Evolutionary conservation across 805 yeast genomes (phyloP).

Genomic region (Metschnikowia noctiluminum): DNA sequence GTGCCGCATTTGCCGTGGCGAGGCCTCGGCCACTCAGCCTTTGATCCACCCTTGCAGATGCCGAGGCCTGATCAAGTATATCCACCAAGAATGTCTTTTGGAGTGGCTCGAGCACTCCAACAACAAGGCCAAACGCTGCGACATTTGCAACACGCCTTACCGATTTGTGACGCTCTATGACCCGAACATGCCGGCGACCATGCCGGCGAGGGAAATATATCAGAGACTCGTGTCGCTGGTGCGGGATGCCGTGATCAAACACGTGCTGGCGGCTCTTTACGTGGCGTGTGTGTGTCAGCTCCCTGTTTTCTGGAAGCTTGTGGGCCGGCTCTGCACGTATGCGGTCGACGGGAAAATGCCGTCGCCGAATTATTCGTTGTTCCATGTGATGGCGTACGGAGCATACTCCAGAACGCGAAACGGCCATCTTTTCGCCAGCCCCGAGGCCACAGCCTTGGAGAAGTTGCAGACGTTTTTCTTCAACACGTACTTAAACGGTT

Average conservation of each 20-base stretch:
- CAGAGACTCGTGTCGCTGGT: constrained; percentile 29
- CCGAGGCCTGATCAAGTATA: constrained; percentile 86
- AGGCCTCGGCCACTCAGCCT: constrained; percentile 74
- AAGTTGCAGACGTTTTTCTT: constrained; percentile 24
- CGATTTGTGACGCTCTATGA: constrained; percentile 63
- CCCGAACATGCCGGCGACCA: constrained; percentile 57
- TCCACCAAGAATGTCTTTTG: constrained; percentile 86
- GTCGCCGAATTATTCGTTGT: constrained; percentile 24
- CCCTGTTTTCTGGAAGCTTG: constrained; percentile 57
- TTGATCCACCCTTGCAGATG: constrained; percentile 90
- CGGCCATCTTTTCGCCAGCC: constrained; percentile 9
- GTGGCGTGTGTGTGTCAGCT: constrained; percentile 47
- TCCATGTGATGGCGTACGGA: constrained; percentile 40
- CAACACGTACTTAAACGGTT: constrained; percentile 37
- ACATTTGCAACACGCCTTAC: constrained; percentile 79
- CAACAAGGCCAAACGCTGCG: constrained; percentile 65
- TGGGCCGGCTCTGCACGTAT: constrained; percentile 54
- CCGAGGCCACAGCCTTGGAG: constrained; percentile 13
- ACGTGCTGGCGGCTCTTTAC: constrained; percentile 30
- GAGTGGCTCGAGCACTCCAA: constrained; percentile 81
- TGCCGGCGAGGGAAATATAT: constrained; percentile 54
- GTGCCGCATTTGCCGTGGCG: constrained; percentile 94
- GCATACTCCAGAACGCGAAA: constrained; percentile 15
- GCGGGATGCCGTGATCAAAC: constrained; percentile 15
- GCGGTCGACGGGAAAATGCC: constrained; percentile 54